A percentile compares a stretch with the other conserved stretches of the same genome.
Conservation (phyloP, 1,139 yeast genomes). For the Saccharomyces hybrid region DNA sequence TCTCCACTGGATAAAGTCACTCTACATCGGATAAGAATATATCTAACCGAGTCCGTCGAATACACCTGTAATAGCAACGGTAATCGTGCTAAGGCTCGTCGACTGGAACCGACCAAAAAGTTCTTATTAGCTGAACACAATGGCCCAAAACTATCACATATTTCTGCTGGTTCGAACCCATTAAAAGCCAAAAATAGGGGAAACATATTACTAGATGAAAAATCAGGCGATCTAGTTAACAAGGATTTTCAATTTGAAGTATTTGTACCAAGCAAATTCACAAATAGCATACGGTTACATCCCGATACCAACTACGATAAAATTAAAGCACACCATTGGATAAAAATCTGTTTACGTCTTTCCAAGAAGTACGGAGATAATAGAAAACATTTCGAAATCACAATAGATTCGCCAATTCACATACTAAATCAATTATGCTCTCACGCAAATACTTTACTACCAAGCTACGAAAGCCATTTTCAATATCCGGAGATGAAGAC, state of each 20-base stretch:
- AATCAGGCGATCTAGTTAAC: constrained; percentile 35
- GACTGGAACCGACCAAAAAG: constrained; percentile 80
- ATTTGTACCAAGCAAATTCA: constrained; percentile 51
- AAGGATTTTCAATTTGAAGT: constrained; percentile 77
- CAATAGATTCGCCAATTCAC: constrained; percentile 85
- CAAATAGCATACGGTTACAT: constrained; percentile 34
- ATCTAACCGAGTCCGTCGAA: constrained; percentile 78
- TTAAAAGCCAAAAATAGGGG: constrained; percentile 31
- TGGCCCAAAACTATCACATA: constrained; percentile 38
- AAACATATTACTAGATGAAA: constrained; percentile 33
- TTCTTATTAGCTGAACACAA: constrained; percentile 71
- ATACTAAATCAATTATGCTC: constrained; percentile 53
- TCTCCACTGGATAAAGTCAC: constrained; percentile 82
- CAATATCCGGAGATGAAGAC: constrained; percentile 10
- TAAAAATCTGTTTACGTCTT: constrained; percentile 74
- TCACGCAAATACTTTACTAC: constrained; percentile 61
- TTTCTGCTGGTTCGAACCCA: constrained; percentile 25
- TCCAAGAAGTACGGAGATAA: constrained; percentile 52
- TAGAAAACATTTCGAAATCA: constrained; percentile 85
- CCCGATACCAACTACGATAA: constrained; percentile 57
- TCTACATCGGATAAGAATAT: constrained; percentile 75
- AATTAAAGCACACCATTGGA: constrained; percentile 89
- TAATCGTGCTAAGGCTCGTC: constrained; percentile 70
- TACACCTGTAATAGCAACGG: constrained; percentile 49
- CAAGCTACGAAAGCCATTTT: constrained; percentile 28